These are phyloP conservation scores for Solanum paucissectum DNA, from an alignment of 257 asterid species.

Conservation along the genomic window DNA sequence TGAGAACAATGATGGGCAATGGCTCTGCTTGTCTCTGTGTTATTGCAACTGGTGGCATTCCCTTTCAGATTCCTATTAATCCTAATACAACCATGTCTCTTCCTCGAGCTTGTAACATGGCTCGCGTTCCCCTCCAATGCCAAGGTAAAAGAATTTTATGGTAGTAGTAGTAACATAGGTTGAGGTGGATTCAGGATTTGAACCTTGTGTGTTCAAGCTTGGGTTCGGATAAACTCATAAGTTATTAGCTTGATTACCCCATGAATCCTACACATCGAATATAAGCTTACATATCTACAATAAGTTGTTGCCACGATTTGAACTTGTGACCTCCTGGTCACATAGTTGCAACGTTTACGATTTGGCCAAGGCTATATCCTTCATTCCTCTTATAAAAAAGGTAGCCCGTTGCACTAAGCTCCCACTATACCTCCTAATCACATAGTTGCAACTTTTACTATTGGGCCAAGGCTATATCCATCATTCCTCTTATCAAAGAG, in stretches of 20 bases:
- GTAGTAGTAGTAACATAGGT: neutral
- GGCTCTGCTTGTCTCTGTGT: constrained; percentile 27
- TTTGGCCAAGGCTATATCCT: neutral
- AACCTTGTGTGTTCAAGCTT: neutral
- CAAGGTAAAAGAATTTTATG: constrained; percentile 26
- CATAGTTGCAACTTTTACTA: neutral
- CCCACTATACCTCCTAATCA: neutral
- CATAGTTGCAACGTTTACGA: neutral
- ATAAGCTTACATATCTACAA: neutral
- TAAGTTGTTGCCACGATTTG: neutral
- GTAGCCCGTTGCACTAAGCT: neutral
- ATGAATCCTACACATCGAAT: neutral
- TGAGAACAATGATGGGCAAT: constrained; percentile 13
- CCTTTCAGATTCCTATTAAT: constrained; percentile 39
- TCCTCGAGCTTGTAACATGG: constrained; percentile 57
- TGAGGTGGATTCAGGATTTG: neutral
- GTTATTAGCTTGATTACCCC: neutral
- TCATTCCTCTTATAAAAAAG: neutral
- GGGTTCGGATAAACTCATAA: neutral
- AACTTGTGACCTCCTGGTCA: neutral
- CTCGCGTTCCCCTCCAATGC: constrained; percentile 62
- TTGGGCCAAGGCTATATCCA: neutral
- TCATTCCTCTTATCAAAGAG: neutral
- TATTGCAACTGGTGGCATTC: constrained; percentile 23
- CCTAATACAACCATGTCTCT: constrained; percentile 45